Percentiles rank a stretch among this genome's conserved stretches.
Evolutionary conservation across 176 grass and related monocot genomes (phyloP).

Genomic region (Oryza rufipogon): DNA sequence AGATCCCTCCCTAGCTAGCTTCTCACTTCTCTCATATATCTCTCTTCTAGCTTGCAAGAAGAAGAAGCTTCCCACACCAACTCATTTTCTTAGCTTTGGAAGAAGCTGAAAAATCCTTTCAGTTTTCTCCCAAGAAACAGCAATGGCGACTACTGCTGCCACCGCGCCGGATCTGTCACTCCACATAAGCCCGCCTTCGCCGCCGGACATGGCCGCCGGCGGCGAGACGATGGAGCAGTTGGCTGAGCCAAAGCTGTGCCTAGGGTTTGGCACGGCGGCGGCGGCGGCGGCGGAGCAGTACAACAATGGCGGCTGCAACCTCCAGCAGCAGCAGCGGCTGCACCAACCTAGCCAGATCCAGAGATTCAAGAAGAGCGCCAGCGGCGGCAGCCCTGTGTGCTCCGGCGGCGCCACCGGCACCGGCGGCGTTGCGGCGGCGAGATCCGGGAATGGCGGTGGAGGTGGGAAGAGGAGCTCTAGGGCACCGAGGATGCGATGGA

Average conservation of each 20-base stretch:
- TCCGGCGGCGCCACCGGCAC: not conserved
- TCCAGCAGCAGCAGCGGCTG: slow-evolving; percentile 39
- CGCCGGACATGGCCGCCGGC: slow-evolving; percentile 4
- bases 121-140: not conserved
- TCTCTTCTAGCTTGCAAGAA: slow-evolving; percentile 6
- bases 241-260: slow-evolving; percentile 57
- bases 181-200: slow-evolving; percentile 72
- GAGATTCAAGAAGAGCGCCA: slow-evolving; percentile 65
- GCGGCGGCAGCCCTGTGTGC: not conserved
- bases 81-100: slow-evolving; percentile 28
- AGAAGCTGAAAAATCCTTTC: not conserved
- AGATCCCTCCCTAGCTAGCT: slow-evolving; percentile 27
- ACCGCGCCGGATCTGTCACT: slow-evolving; percentile 68
- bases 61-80: slow-evolving; percentile 23
- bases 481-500: slow-evolving; percentile 97
- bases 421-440: not conserved
- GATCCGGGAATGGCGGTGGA: slow-evolving; percentile 31
- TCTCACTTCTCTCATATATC: slow-evolving; percentile 18
- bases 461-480: slow-evolving; percentile 75
- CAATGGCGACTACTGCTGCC: slow-evolving; percentile 33
- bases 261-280: slow-evolving; percentile 41
- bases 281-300: not conserved
- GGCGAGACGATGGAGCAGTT: not conserved
- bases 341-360: slow-evolving; percentile 71
- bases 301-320: slow-evolving; percentile 3